Evolutionary conservation across 2,329 filamentous ascomycete species (phyloP).

Genomic region (Westerdykella ornata): DNA sequence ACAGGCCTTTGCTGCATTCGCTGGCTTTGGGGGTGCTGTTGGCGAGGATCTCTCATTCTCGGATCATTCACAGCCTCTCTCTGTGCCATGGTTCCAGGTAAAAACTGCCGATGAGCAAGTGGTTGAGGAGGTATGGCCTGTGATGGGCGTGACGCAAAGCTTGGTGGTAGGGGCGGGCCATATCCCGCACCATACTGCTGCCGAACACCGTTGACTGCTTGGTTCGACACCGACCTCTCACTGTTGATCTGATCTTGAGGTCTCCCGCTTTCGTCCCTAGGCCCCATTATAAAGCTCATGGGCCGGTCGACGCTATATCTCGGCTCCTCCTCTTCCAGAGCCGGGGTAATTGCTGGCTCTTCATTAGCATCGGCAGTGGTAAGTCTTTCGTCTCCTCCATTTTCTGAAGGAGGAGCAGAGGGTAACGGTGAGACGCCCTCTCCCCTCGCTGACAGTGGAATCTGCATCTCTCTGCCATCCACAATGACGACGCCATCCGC

Average conservation of each 20-base stretch:
- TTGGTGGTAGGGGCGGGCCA: conserved; percentile 1
- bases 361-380: too few species aligned
- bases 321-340: conserved; percentile 14
- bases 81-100: conserved; percentile 3
- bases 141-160: conserved; percentile 11
- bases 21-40: too few species aligned
- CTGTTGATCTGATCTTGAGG: conserved; percentile 35
- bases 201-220: too few species aligned
- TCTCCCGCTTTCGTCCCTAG: conserved; percentile 28
- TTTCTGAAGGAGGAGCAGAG: background rate
- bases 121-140: conserved; percentile 5
- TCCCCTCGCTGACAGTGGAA: too few species aligned
- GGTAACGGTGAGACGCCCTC: background rate
- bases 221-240: background rate
- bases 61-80: too few species aligned
- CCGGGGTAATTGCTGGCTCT: too few species aligned
- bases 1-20: background rate
- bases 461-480: background rate
- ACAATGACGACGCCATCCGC: conserved; percentile 31
- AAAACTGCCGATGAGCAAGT: conserved; percentile 5
- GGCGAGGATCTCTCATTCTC: too few species aligned
- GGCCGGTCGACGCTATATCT: conserved; percentile 30
- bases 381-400: too few species aligned
- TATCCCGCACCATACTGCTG: too few species aligned
- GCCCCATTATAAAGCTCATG: conserved; percentile 35